Evolutionary conservation across 441 rosid species (phyloP).

Genomic region (Cnidoscolus chayamansa): DNA sequence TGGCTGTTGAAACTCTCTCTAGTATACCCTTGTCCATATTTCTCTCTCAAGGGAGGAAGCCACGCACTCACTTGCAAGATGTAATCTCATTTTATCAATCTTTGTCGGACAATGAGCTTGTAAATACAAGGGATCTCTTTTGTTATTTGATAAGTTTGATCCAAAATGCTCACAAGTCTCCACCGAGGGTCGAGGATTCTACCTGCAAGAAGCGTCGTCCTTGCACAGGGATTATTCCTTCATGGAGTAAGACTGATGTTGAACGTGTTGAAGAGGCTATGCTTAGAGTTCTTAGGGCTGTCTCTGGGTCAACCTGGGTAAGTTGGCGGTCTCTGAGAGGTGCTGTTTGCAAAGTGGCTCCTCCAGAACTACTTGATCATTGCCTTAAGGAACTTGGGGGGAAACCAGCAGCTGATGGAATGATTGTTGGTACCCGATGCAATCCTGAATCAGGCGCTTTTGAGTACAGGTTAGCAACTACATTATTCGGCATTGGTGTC

Average conservation of each 20-base stretch:
- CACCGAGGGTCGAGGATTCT: constrained; percentile 29
- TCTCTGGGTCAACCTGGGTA: constrained; percentile 63
- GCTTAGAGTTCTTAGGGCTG: constrained; percentile 62
- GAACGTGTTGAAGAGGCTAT: constrained; percentile 54
- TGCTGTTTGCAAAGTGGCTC: constrained; percentile 53
- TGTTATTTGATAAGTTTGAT: constrained; percentile 44
- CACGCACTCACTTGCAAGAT: constrained; percentile 37
- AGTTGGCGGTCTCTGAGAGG: constrained; percentile 57
- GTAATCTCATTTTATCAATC: constrained; percentile 48
- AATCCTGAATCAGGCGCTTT: constrained; percentile 48
- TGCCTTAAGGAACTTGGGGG: constrained; percentile 59
- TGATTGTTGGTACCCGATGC: constrained; percentile 39
- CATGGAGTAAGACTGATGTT: constrained; percentile 44
- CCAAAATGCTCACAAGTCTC: constrained; percentile 35
- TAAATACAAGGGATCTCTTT: constrained; percentile 53
- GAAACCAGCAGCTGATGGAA: constrained; percentile 39
- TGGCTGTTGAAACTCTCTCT: constrained; percentile 50
- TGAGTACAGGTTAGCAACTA: constrained; percentile 50
- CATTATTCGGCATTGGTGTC: not conserved
- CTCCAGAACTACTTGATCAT: constrained; percentile 51
- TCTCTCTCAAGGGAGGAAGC: constrained; percentile 35
- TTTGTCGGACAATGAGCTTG: constrained; percentile 47
- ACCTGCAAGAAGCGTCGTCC: constrained; percentile 25
- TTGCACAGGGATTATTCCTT: constrained; percentile 18
- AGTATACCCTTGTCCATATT: constrained; percentile 37